Conservation (phyloP, 768 basidiomycete genomes). For the Trametes sanguinea region DNA sequence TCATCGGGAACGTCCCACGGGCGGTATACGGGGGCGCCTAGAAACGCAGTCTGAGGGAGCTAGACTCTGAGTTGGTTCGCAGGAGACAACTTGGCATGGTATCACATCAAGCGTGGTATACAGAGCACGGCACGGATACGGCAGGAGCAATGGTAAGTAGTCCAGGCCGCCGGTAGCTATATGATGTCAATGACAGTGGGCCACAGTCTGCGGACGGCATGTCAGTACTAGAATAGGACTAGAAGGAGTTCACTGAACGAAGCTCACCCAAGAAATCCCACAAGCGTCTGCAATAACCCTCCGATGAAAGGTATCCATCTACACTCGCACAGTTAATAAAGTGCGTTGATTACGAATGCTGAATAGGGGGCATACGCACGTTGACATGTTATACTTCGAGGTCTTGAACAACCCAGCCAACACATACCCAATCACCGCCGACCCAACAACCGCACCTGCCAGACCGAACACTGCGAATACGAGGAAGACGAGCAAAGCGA, state of each 20-base stretch:
- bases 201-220: conserved; percentile 39
- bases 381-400: conserved; percentile 43
- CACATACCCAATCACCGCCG: conserved; percentile 42
- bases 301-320: conserved; percentile 48
- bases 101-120: conserved; percentile 12
- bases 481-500: conserved; percentile 44
- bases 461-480: conserved; percentile 38
- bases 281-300: conserved; percentile 42
- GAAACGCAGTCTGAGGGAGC: not conserved
- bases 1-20: not conserved
- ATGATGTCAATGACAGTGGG: conserved; percentile 46
- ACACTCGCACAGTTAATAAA: not conserved
- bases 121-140: not conserved
- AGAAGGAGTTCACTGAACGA: not conserved
- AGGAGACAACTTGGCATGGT: conserved; percentile 5
- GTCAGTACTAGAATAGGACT: not conserved
- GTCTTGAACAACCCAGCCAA: conserved; percentile 42
- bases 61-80: not conserved
- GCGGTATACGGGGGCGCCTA: not conserved
- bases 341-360: not conserved
- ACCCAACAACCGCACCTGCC: conserved; percentile 40
- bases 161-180: conserved; percentile 16
- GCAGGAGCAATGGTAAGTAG: not conserved
- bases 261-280: conserved; percentile 44
- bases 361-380: conserved; percentile 31